Conservation (phyloP, 306 rosid species). For the Styphnolobium japonicum region DNA sequence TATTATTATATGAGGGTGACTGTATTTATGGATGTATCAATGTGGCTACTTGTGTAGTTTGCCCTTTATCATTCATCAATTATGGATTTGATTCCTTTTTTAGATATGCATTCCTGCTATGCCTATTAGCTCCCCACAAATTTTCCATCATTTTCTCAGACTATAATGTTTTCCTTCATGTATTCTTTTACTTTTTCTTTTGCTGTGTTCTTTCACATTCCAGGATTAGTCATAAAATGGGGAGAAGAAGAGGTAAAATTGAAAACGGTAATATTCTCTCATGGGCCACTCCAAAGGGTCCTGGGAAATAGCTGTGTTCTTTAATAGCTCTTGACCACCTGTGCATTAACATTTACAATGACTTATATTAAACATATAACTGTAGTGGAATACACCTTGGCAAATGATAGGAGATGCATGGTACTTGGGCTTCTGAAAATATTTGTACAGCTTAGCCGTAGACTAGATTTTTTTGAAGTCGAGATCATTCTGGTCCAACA, state of each 20-base stretch:
- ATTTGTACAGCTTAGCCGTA: neutral
- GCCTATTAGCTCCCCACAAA: neutral
- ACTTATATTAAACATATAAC: neutral
- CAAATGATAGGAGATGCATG: neutral
- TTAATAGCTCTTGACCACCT: neutral
- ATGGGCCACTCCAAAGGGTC: neutral
- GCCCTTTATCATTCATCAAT: neutral
- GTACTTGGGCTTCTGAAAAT: neutral
- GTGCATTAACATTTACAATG: neutral
- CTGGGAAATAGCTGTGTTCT: neutral
- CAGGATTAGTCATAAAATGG: neutral
- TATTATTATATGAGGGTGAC: neutral
- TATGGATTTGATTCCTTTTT: neutral
- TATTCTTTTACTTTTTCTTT: neutral
- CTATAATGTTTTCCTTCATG: neutral
- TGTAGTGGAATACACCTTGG: neutral
- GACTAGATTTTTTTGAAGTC: neutral
- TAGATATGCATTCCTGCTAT: neutral
- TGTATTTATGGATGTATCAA: neutral
- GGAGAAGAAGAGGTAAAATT: neutral
- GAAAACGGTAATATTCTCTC: neutral
- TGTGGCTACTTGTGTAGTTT: neutral
- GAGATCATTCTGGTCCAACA: neutral
- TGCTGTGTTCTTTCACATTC: neutral
- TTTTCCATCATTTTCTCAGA: neutral